Conservation (phyloP, 2,329 filamentous ascomycete species). For the Aspergillus ibericus region DNA sequence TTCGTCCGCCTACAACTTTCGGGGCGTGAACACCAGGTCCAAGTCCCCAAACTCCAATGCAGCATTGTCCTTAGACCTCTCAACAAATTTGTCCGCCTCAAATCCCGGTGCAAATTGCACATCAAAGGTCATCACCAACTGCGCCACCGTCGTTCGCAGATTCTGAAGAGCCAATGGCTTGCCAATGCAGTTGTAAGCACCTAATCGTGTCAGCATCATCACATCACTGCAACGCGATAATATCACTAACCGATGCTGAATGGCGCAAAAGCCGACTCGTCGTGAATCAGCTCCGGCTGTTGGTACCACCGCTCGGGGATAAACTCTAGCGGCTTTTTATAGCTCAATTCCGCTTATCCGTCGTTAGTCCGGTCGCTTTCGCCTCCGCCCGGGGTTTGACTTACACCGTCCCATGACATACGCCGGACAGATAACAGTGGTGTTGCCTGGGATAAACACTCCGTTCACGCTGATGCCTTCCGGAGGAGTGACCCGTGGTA, state of each 20-base stretch:
- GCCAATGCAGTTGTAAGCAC: constrained; percentile 39
- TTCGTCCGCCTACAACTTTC: background rate
- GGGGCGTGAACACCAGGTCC: constrained; percentile 18
- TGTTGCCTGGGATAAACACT: constrained; percentile 19
- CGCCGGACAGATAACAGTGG: constrained; percentile 23
- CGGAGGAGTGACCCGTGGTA: constrained; percentile 13
- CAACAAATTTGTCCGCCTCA: constrained; percentile 32
- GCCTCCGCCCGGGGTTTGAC: background rate
- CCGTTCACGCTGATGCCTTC: constrained; percentile 22
- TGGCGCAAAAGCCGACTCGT: constrained; percentile 36
- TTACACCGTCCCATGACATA: constrained; percentile 27
- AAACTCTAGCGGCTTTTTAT: constrained; percentile 25
- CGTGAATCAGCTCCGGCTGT: constrained; percentile 34
- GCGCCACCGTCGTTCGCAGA: constrained; percentile 35
- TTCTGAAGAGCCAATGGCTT: constrained; percentile 39
- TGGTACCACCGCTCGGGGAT: constrained; percentile 37
- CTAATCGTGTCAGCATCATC: constrained; percentile 12
- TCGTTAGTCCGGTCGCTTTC: background rate
- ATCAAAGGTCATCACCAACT: constrained; percentile 37
- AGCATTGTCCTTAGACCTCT: constrained; percentile 39
- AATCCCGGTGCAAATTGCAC: constrained; percentile 39
- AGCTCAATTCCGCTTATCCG: constrained; percentile 27
- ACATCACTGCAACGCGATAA: no score
- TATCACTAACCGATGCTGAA: constrained; percentile 34
- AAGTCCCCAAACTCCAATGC: constrained; percentile 26